These are phyloP conservation scores for Pseudozyma pruni DNA, from an alignment of 1,284 basidiomycete genomes.

Conservation along the genomic window DNA sequence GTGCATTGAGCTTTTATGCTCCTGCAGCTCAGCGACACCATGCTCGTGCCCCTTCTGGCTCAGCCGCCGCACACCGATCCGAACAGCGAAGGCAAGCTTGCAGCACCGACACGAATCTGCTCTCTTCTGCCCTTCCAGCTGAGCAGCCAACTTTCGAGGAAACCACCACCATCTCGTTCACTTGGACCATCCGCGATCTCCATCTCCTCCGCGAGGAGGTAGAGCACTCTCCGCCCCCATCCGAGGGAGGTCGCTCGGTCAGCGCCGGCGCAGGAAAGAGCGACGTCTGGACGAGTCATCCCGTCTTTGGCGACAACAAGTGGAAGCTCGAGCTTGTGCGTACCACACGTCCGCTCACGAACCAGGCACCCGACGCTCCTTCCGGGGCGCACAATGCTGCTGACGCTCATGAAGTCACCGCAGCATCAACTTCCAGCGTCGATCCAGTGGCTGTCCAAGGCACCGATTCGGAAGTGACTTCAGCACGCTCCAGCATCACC, in stretches of 20 bases:
- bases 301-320: slow-evolving; percentile 63
- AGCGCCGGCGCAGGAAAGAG: slow-evolving; percentile 58
- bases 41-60: not conserved
- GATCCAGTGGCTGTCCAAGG: slow-evolving; percentile 6
- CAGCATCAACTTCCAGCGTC: not conserved
- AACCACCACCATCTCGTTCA: slow-evolving; percentile 56
- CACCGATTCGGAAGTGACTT: not conserved
- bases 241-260: slow-evolving; percentile 56
- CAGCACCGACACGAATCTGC: slow-evolving; percentile 9
- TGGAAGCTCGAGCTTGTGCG: slow-evolving; percentile 65
- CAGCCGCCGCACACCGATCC: slow-evolving; percentile 1
- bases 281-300: slow-evolving; percentile 62
- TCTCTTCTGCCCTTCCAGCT: slow-evolving; percentile 7
- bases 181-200: slow-evolving; percentile 59
- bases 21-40: slow-evolving; percentile 1
- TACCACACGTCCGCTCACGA: slow-evolving; percentile 20
- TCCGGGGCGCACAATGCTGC: not conserved
- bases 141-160: slow-evolving; percentile 51
- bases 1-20: slow-evolving; percentile 13
- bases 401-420: not conserved
- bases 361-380: not conserved
- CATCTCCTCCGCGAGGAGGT: slow-evolving; percentile 59
- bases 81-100: not conserved
- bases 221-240: slow-evolving; percentile 41
- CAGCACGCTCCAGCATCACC: slow-evolving; percentile 27